These are phyloP conservation scores for Botrytis cinerea DNA, from an alignment of 2,329 filamentous ascomycete species.

Conservation along the genomic window DNA sequence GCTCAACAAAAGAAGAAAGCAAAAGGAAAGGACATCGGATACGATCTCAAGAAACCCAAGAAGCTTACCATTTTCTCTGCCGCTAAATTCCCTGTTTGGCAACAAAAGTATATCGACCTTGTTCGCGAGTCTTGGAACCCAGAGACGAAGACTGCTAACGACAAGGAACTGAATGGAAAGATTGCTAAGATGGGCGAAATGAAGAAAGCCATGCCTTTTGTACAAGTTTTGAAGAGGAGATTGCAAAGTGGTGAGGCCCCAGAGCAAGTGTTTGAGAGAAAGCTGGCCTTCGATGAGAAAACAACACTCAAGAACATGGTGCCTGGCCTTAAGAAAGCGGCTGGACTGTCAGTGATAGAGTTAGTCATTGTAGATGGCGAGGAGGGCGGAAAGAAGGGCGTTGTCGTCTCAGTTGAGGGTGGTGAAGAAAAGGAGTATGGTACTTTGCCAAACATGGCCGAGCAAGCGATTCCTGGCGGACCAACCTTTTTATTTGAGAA, in stretches of 20 bases:
- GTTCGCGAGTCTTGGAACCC: slow-evolving; percentile 70
- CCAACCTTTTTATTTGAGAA: slow-evolving; percentile 88
- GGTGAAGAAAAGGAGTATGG: slow-evolving; percentile 61
- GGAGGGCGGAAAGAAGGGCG: slow-evolving; percentile 68
- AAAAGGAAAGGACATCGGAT: slow-evolving; percentile 84
- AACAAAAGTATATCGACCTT: slow-evolving; percentile 84
- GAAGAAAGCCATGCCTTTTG: slow-evolving; percentile 98
- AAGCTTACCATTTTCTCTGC: slow-evolving; percentile 85
- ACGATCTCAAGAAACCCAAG: slow-evolving; percentile 91
- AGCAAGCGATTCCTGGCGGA: slow-evolving; percentile 76
- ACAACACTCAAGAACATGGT: slow-evolving; percentile 76
- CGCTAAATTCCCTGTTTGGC: slow-evolving; percentile 82
- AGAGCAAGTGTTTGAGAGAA: slow-evolving; percentile 74
- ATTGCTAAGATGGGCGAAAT: slow-evolving; percentile 84
- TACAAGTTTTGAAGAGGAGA: slow-evolving; percentile 82
- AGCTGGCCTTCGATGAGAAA: slow-evolving; percentile 84
- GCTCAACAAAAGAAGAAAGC: slow-evolving; percentile 83
- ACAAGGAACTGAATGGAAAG: slow-evolving; percentile 76
- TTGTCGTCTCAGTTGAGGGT: slow-evolving; percentile 52
- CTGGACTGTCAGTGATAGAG: slow-evolving; percentile 69
- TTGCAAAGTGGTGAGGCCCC: slow-evolving; percentile 70
- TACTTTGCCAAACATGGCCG: slow-evolving; percentile 61
- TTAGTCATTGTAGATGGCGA: slow-evolving; percentile 68
- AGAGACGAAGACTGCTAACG: slow-evolving; percentile 64
- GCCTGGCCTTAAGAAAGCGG: slow-evolving; percentile 73